phyloP scores from a whole-genome alignment of 2,329 filamentous ascomycete genomes.

The Camillea tinctor region DNA sequence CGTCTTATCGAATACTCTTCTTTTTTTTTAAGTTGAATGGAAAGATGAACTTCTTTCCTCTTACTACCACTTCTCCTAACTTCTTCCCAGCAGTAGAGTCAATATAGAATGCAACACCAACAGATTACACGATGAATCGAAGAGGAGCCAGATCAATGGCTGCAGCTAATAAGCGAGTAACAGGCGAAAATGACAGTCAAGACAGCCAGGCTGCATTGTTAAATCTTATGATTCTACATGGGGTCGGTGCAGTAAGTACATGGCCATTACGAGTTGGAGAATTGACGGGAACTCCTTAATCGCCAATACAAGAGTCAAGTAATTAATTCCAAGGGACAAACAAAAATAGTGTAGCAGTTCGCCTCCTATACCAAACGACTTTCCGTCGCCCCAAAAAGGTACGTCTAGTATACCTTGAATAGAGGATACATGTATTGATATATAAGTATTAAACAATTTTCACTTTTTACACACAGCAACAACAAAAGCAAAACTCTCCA shows the following conservation, averaged over 20 bases:
- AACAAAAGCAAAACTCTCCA: not conserved
- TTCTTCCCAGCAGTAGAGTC: not conserved
- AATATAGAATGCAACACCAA: slow-evolving; percentile 14
- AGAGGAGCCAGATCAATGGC: slow-evolving; percentile 15
- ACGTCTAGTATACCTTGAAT: not conserved
- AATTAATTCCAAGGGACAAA: not conserved
- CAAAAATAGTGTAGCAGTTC: slow-evolving; percentile 21
- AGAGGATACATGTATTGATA: not conserved
- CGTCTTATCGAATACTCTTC: slow-evolving; percentile 10
- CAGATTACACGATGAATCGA: slow-evolving; percentile 15
- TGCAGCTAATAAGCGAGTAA: slow-evolving; percentile 17
- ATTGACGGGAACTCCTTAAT: no score
- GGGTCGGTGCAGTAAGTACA: slow-evolving; percentile 30
- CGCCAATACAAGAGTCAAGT: no score
- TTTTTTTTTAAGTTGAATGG: not conserved
- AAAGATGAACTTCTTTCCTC: slow-evolving; percentile 1
- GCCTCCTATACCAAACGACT: slow-evolving; percentile 12
- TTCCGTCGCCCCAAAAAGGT: slow-evolving; percentile 9
- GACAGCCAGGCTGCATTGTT: slow-evolving; percentile 28
- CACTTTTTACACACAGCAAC: not conserved
- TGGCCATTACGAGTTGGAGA: not conserved
- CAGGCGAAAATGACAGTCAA: slow-evolving; percentile 28
- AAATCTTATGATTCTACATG: slow-evolving; percentile 22
- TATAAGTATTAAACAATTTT: not conserved
- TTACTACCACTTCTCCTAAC: not conserved